Evolutionary conservation across 1,284 basidiomycete genomes (phyloP), one percentile per base, ranked within the genome.

Genomic region (Cutaneotrichosporon cutaneum): DNA sequence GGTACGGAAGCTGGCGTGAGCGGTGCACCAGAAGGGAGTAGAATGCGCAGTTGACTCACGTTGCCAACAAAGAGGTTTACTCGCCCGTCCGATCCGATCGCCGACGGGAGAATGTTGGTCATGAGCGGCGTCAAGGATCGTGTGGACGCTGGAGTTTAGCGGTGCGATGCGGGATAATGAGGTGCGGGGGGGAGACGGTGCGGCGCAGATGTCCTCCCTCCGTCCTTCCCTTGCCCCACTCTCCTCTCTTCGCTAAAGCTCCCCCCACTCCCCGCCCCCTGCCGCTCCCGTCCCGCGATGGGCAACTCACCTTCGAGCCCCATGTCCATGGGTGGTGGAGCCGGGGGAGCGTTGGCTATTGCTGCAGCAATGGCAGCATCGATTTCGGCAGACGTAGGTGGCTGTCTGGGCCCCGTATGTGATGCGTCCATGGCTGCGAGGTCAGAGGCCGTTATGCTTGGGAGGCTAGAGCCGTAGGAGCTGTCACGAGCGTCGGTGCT

Each of bases 51-150:
- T 47, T 21, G 53, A 82, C 88, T 72, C 75, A 92, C 89, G 75
- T 94, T 94, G 59, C 91, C 92, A 44, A 93, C 89, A 71, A 92
- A 94, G 11, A 93, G 83, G 80, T 94, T 92, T 0, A 91, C 94
- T 57, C 92, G 84, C 0, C 92, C 95, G 77, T 97, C 94, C 21
- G 68, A 61, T 18, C 75, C 73, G 27, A 76, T 74, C 21, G 76
- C 74, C 3, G 77, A 70, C 3, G 76, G 78, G 26, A 78, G 70
- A n/a, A 79, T 72, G 64, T 78, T 77, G 24, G 76, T 78, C 75
- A 78, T 78, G 52, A 77, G 66, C 7, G 76, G 76, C 2, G 76
- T 77, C 18, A 68, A 66, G 1, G 76, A 70, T 13, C 76, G 70
- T 54, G 70, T 69, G 30, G 71, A 67, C 33, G 63, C 67, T 61